Conservation (phyloP, 495 filamentous ascomycete species). For the Poronia punctata region DNA sequence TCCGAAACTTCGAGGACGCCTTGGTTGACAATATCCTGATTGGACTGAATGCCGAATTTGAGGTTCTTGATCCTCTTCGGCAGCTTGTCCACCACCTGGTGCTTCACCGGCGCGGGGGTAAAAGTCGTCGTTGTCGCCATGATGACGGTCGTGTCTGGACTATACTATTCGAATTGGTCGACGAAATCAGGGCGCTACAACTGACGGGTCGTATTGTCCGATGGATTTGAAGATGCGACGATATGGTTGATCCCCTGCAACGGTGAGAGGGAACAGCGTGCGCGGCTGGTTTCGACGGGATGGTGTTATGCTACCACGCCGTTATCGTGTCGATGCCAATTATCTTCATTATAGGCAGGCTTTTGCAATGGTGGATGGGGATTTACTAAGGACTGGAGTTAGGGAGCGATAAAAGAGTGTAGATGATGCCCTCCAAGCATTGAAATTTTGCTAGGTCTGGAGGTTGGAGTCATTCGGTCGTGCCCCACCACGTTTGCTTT, state of each 20-base stretch:
- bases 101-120: constrained; percentile 51
- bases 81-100: constrained; percentile 78
- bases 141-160: constrained; percentile 2
- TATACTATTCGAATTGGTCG: too few relatives aligned
- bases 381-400: too few relatives aligned
- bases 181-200: too few relatives aligned
- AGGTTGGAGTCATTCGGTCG: constrained; percentile 22
- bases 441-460: constrained; percentile 14
- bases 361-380: neutral
- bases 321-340: neutral
- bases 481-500: constrained; percentile 23
- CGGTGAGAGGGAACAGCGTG: too few relatives aligned
- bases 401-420: too few relatives aligned
- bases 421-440: too few relatives aligned
- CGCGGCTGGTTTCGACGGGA: too few relatives aligned
- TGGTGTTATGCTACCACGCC: constrained; percentile 7
- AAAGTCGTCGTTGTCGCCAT: constrained; percentile 18
- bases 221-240: too few relatives aligned
- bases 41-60: constrained; percentile 90
- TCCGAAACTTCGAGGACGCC: constrained; percentile 88
- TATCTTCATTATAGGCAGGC: constrained; percentile 4
- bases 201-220: too few relatives aligned
- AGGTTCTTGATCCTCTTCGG: constrained; percentile 89
- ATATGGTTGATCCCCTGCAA: too few relatives aligned
- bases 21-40: constrained; percentile 89